phyloP scores from a whole-genome alignment of 2,329 filamentous ascomycete species.

The Colletotrichum nymphaeae region DNA sequence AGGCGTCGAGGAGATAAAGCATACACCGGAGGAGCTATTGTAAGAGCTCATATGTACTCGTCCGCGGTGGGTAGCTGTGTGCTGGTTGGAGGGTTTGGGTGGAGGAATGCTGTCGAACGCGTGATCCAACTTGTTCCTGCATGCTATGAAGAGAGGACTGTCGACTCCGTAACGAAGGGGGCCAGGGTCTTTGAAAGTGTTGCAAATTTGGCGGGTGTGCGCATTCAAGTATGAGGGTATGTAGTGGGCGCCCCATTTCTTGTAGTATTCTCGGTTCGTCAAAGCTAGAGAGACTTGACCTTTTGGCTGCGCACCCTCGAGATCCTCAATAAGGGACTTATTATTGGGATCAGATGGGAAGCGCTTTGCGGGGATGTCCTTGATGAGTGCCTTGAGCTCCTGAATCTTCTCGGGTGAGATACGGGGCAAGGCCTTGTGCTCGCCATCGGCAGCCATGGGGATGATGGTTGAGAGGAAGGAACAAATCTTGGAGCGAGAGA shows the following conservation, averaged over 20 bases:
- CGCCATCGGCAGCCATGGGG: constrained; percentile 47
- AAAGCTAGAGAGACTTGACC: constrained; percentile 66
- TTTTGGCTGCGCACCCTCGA: constrained; percentile 53
- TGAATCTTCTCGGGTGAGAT: constrained; percentile 8
- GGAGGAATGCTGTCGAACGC: constrained; percentile 61
- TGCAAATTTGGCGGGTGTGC: constrained; percentile 68
- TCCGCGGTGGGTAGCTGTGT: not conserved
- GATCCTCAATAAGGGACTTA: constrained; percentile 60
- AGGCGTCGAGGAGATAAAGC: constrained; percentile 63
- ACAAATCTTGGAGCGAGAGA: constrained; percentile 62
- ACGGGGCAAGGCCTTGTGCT: constrained; percentile 45
- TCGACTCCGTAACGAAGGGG: constrained; percentile 63
- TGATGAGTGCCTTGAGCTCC: constrained; percentile 46
- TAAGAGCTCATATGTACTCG: constrained; percentile 56
- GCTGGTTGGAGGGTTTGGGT: constrained; percentile 51
- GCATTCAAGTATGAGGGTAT: constrained; percentile 67
- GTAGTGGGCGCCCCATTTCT: constrained; percentile 68
- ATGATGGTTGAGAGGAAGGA: constrained; percentile 59
- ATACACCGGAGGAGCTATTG: constrained; percentile 54
- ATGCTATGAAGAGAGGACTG: constrained; percentile 63
- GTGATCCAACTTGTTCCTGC: constrained; percentile 59
- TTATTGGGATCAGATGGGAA: constrained; percentile 53
- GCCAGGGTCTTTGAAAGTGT: constrained; percentile 71
- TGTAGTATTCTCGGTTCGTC: constrained; percentile 49
- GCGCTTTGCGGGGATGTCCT: constrained; percentile 47